phyloP scores from a whole-genome alignment of 2,329 filamentous ascomycete genomes.

The Daldinia eschscholtzii region DNA sequence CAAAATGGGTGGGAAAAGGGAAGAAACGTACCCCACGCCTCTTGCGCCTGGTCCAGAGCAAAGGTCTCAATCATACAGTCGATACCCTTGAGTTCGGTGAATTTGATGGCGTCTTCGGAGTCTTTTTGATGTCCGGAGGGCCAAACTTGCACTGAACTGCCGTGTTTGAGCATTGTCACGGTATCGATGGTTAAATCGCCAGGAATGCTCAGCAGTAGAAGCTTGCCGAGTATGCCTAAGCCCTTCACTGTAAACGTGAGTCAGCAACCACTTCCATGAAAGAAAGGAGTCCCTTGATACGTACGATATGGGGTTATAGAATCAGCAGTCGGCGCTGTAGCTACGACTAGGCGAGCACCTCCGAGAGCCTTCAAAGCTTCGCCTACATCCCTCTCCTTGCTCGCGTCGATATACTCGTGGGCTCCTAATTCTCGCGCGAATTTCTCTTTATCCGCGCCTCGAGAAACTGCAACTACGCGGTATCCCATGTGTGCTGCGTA shows the following conservation, averaged over 20 bases:
- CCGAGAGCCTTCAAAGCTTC: constrained; percentile 26
- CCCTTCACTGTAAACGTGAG: constrained; percentile 22
- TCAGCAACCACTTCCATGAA: not conserved
- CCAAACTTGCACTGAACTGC: constrained; percentile 38
- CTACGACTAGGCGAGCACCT: constrained; percentile 27
- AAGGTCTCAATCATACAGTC: constrained; percentile 36
- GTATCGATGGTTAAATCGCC: constrained; percentile 36
- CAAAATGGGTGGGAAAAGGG: not conserved
- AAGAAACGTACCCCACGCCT: constrained; percentile 38
- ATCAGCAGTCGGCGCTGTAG: constrained; percentile 32
- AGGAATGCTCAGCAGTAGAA: constrained; percentile 33
- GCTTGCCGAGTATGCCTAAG: constrained; percentile 36
- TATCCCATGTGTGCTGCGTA: constrained; percentile 75
- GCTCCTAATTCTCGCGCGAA: constrained; percentile 68
- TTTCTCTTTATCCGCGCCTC: constrained; percentile 63
- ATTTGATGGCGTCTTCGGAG: constrained; percentile 35
- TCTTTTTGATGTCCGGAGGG: constrained; percentile 35
- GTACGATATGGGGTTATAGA: constrained; percentile 25
- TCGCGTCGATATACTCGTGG: constrained; percentile 62
- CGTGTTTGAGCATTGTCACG: constrained; percentile 30
- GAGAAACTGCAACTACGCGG: constrained; percentile 68
- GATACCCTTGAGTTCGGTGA: constrained; percentile 34
- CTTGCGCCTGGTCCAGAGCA: constrained; percentile 34
- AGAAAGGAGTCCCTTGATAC: not conserved
- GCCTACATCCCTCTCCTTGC: constrained; percentile 28